Percentiles rank a stretch among this genome's conserved stretches.
Evolutionary conservation across 169 alveolate species (phyloP).

Genomic region (Babesia gibsoni): DNA sequence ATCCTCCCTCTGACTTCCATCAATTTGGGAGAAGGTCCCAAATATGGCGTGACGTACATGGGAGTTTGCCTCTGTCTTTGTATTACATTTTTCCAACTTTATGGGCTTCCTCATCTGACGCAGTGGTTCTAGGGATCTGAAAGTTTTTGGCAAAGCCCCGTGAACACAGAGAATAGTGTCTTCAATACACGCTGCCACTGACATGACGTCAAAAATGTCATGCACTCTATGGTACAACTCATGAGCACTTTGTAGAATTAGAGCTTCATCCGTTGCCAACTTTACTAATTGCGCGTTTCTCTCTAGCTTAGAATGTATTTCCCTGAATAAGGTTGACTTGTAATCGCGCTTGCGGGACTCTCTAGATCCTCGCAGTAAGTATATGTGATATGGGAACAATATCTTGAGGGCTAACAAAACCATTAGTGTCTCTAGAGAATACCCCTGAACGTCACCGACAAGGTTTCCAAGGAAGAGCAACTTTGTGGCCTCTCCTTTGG

Average conservation of each 20-base stretch:
- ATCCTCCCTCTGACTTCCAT: not conserved
- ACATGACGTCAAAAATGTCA: slow-evolving; percentile 90
- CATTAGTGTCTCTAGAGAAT: slow-evolving; percentile 40
- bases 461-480: slow-evolving; percentile 48
- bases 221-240: slow-evolving; percentile 90
- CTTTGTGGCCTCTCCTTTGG: slow-evolving; percentile 28
- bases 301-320: slow-evolving; percentile 27
- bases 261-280: slow-evolving; percentile 41
- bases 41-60: slow-evolving; percentile 23
- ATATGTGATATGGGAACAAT: slow-evolving; percentile 59
- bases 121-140: slow-evolving; percentile 78
- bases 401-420: slow-evolving; percentile 52
- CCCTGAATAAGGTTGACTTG: slow-evolving; percentile 42
- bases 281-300: slow-evolving; percentile 14
- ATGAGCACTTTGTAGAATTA: slow-evolving; percentile 76
- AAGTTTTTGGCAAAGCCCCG: slow-evolving; percentile 84
- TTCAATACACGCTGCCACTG: slow-evolving; percentile 92
- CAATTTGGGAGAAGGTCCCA: slow-evolving; percentile 14
- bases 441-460: slow-evolving; percentile 21
- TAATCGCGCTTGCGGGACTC: slow-evolving; percentile 28
- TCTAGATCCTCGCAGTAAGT: slow-evolving; percentile 25
- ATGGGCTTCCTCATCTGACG: slow-evolving; percentile 77
- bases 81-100: slow-evolving; percentile 11
- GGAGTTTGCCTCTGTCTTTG: slow-evolving; percentile 13
- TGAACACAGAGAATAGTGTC: slow-evolving; percentile 89